Conservation (phyloP, 1,284 basidiomycete genomes). For the Apiotrichum brassicae region DNA sequence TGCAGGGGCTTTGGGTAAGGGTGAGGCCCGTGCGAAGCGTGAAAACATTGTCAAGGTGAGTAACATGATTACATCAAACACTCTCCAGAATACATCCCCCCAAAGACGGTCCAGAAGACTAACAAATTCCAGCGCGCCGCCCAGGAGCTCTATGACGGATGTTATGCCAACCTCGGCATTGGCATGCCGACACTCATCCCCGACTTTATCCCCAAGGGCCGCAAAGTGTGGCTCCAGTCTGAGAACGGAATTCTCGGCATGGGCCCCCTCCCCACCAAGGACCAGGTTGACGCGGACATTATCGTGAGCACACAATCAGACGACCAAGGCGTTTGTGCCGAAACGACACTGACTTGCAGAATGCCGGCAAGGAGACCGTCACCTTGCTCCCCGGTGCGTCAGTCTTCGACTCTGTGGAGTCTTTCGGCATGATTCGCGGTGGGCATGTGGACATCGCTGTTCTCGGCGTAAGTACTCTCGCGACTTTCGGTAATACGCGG, state of each 20-base stretch:
- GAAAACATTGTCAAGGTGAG: conserved; percentile 58
- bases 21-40: conserved; percentile 47
- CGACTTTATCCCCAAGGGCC: conserved; percentile 66
- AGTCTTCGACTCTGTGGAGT: conserved; percentile 60
- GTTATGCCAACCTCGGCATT: conserved; percentile 64
- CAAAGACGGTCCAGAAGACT: too few species aligned
- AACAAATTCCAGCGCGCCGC: conserved; percentile 55
- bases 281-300: conserved; percentile 82
- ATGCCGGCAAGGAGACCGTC: conserved; percentile 93
- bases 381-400: conserved; percentile 87
- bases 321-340: too few species aligned
- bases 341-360: too few species aligned
- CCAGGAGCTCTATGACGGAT: conserved; percentile 83
- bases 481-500: too few species aligned
- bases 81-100: too few species aligned
- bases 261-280: conserved; percentile 84
- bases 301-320: conserved; percentile 52
- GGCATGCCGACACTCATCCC: conserved; percentile 94
- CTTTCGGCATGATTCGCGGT: conserved; percentile 90
- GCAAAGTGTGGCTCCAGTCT: conserved; percentile 80
- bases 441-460: conserved; percentile 94
- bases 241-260: conserved; percentile 94
- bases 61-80: neutral
- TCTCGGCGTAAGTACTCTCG: conserved; percentile 52
- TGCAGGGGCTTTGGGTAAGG: conserved; percentile 40